phyloP scores from a whole-genome alignment of 106 monocot genomes.

The Dendrobium chrysotoxum region DNA sequence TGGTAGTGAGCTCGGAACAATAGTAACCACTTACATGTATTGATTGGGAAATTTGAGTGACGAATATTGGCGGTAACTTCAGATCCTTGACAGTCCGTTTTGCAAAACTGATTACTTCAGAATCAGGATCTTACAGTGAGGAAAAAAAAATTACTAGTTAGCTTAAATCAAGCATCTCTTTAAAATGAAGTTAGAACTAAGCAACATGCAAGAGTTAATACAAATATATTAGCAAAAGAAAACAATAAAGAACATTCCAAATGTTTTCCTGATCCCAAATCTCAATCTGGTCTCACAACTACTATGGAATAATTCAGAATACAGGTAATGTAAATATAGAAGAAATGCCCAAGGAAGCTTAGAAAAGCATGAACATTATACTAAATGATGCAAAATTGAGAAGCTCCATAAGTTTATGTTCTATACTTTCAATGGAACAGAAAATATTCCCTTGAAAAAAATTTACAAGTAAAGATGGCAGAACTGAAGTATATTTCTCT shows the following conservation, averaged over 20 bases:
- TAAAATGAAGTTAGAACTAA: background rate
- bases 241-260: background rate
- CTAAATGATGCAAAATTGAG: background rate
- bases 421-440: background rate
- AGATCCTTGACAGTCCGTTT: constrained; percentile 91
- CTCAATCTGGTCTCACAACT: background rate
- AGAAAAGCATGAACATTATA: background rate
- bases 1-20: background rate
- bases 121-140: constrained; percentile 67
- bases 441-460: background rate
- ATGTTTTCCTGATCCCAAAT: background rate
- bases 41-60: constrained; percentile 83
- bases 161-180: background rate
- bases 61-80: constrained; percentile 70
- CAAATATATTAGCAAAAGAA: background rate
- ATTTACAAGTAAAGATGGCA: background rate
- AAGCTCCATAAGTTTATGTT: background rate
- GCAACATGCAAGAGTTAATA: background rate
- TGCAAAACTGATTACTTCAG: constrained; percentile 72
- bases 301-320: background rate
- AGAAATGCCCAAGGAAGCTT: background rate
- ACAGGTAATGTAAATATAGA: background rate
- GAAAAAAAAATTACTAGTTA: background rate
- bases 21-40: constrained; percentile 45
- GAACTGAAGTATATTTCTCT: background rate